Evolutionary conservation across 2,329 filamentous ascomycete genomes (phyloP).

Genomic region (Talaromyces sp.): DNA sequence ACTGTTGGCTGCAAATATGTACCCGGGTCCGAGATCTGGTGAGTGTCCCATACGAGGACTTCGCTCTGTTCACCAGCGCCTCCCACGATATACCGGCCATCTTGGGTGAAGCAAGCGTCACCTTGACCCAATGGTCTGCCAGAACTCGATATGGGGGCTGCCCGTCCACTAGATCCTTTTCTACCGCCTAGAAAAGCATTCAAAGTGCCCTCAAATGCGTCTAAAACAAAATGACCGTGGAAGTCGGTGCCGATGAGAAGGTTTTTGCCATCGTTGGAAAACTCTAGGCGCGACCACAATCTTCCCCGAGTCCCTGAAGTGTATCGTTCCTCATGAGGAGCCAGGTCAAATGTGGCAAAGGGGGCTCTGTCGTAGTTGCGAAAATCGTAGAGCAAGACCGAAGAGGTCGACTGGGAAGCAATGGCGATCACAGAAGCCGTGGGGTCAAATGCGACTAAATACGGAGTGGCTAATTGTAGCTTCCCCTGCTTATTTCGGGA

Average conservation of each 20-base stretch:
- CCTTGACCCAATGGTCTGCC: conserved; percentile 53
- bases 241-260: conserved; percentile 80
- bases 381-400: conserved; percentile 83
- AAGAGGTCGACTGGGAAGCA: conserved; percentile 72
- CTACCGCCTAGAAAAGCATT: conserved; percentile 64
- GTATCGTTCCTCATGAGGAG: conserved; percentile 50
- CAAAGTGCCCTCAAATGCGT: conserved; percentile 79
- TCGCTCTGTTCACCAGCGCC: conserved; percentile 66
- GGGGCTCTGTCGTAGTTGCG: conserved; percentile 91
- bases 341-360: conserved; percentile 78
- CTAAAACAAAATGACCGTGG: conserved; percentile 82
- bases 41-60: conserved; percentile 80
- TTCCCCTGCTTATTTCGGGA: conserved; percentile 76
- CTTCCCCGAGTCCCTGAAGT: conserved; percentile 45
- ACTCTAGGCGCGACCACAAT: conserved; percentile 83
- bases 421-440: conserved; percentile 89
- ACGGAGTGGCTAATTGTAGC: conserved; percentile 73
- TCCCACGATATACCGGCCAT: conserved; percentile 82
- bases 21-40: conserved; percentile 53
- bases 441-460: conserved; percentile 84
- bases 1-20: conserved; percentile 41
- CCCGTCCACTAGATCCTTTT: conserved; percentile 43
- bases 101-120: conserved; percentile 83
- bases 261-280: conserved; percentile 91
- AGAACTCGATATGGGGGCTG: conserved; percentile 49